Percentiles rank a stretch among this genome's conserved stretches.
phyloP scores from a whole-genome alignment of 306 rosid genomes.

The Carpinus viminea region DNA sequence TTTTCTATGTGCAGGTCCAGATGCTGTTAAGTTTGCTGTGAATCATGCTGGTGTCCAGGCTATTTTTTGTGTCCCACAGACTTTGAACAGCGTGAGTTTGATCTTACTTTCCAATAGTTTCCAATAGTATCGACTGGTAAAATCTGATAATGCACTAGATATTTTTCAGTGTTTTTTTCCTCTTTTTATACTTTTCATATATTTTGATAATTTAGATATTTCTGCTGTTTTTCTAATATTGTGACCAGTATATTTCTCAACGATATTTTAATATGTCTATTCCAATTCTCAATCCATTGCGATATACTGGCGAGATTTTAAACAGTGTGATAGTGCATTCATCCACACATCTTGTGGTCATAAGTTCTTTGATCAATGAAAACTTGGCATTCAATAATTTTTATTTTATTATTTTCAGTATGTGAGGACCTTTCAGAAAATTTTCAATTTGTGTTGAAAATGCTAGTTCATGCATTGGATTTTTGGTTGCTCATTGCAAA shows the following conservation, averaged over 20 bases:
- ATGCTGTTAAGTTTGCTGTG: constrained; percentile 82
- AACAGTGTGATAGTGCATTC: too few relatives aligned
- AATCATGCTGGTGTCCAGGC: constrained; percentile 78
- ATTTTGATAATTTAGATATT: not conserved
- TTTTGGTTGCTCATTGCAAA: not conserved
- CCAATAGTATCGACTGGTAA: not conserved
- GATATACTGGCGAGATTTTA: too few relatives aligned
- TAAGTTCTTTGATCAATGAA: too few relatives aligned
- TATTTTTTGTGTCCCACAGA: constrained; percentile 87
- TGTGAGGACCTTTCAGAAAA: not conserved
- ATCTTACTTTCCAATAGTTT: not conserved
- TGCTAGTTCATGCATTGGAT: not conserved
- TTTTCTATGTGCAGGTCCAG: constrained; percentile 74
- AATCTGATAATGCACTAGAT: not conserved
- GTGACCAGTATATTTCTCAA: too few relatives aligned
- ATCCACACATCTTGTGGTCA: too few relatives aligned
- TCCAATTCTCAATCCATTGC: too few relatives aligned
- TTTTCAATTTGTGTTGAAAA: not conserved
- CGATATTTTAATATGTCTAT: too few relatives aligned
- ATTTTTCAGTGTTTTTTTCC: not conserved
- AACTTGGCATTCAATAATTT: too few relatives aligned
- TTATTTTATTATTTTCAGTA: not conserved
- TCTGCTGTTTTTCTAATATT: too few relatives aligned
- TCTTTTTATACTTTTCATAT: too few relatives aligned
- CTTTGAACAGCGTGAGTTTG: constrained; percentile 78